Evolutionary conservation across 306 rosid species (phyloP).

Genomic region (Trifolium dubium): DNA sequence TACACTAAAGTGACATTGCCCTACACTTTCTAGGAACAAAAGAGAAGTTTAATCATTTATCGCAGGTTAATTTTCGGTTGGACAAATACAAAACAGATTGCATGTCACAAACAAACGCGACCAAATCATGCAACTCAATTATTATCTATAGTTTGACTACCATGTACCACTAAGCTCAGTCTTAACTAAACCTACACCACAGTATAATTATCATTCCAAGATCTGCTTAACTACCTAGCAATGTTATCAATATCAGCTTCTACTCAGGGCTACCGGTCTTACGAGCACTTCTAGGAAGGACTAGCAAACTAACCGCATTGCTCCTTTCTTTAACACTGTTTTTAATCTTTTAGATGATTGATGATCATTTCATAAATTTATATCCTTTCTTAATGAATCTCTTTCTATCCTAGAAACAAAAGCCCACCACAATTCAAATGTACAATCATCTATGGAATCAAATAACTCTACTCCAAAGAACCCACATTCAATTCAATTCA

Average conservation of each 20-base stretch:
- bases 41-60: background rate
- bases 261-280: background rate
- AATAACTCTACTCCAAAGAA: conserved; percentile 10
- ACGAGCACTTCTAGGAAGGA: background rate
- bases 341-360: background rate
- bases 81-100: background rate
- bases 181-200: background rate
- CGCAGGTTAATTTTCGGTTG: background rate
- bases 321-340: background rate
- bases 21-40: background rate
- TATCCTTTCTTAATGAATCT: background rate
- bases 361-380: background rate
- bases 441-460: conserved; percentile 19
- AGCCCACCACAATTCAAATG: background rate
- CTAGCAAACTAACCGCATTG: conserved; percentile 10
- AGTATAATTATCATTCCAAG: background rate
- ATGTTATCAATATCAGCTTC: conserved; percentile 2
- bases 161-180: background rate
- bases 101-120: background rate
- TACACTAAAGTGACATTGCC: background rate
- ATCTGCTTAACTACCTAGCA: conserved; percentile 25
- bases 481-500: background rate
- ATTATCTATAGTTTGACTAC: background rate
- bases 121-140: background rate
- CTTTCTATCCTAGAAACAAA: conserved; percentile 1